Evolutionary conservation across 495 filamentous ascomycete species (phyloP).

Genomic region (Trichoderma reesei): DNA sequence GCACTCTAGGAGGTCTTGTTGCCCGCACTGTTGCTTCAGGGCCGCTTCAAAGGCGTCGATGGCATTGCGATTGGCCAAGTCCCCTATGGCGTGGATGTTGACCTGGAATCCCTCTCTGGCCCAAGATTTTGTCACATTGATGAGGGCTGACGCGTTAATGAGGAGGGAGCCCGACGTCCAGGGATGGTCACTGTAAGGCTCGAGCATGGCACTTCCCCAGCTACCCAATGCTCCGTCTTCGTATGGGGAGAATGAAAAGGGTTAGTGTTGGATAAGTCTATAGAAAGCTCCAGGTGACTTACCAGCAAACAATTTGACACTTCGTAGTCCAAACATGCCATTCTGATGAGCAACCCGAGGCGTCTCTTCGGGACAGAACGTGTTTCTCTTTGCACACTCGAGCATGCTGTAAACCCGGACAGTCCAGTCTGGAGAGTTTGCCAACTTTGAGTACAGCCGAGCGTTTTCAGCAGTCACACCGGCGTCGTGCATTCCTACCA

Average conservation of each 20-base stretch:
- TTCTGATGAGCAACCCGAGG: constrained; percentile 27
- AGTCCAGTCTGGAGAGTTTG: constrained; percentile 33
- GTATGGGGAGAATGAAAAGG: constrained; percentile 13
- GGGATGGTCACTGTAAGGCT: constrained; percentile 51
- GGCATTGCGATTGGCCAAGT: constrained; percentile 49
- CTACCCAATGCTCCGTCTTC: constrained; percentile 54
- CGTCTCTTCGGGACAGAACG: constrained; percentile 43
- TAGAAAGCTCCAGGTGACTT: constrained; percentile 8
- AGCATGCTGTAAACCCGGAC: constrained; percentile 54
- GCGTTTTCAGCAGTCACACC: constrained; percentile 44
- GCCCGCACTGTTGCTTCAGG: constrained; percentile 34
- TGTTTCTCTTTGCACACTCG: constrained; percentile 50
- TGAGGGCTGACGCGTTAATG: constrained; percentile 44
- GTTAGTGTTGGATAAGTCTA: not conserved
- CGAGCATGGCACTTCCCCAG: constrained; percentile 54
- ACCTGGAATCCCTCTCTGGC: constrained; percentile 43
- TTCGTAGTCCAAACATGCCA: constrained; percentile 38
- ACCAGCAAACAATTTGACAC: constrained; percentile 54
- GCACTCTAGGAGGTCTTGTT: constrained; percentile 27
- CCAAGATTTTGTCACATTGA: constrained; percentile 39
- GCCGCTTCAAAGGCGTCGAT: constrained; percentile 43
- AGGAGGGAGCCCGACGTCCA: constrained; percentile 48
- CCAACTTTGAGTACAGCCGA: constrained; percentile 38
- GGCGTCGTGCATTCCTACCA: constrained; percentile 55
- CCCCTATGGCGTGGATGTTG: constrained; percentile 57